Conservation (phyloP, 495 filamentous ascomycete genomes). For the Annulohypoxylon maeteangense region DNA sequence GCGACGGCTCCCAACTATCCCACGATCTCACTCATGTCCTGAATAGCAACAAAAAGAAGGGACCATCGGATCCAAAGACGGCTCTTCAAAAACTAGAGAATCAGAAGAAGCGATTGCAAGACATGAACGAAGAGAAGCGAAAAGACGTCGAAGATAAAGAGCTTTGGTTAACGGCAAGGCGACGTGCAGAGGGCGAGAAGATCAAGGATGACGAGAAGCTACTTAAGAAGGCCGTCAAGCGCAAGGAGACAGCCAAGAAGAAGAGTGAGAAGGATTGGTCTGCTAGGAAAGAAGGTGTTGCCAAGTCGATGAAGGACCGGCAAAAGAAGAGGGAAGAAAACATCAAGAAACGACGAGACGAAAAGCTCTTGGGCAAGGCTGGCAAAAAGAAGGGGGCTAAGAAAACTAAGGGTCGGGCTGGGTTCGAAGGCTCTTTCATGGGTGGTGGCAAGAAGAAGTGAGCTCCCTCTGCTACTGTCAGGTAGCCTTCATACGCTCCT, state of each 20-base stretch:
- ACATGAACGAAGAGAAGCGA: constrained; percentile 78
- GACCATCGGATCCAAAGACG: constrained; percentile 81
- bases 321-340: constrained; percentile 93
- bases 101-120: constrained; percentile 74
- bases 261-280: constrained; percentile 92
- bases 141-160: constrained; percentile 92
- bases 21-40: constrained; percentile 70
- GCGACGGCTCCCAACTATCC: constrained; percentile 81
- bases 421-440: constrained; percentile 94
- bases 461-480: constrained; percentile 15
- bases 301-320: constrained; percentile 77
- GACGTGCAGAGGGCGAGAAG: constrained; percentile 88
- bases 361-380: constrained; percentile 71
- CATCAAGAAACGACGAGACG: constrained; percentile 82
- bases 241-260: constrained; percentile 87
- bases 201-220: constrained; percentile 88
- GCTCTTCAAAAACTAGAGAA: constrained; percentile 75
- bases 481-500: neutral
- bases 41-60: constrained; percentile 68
- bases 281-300: constrained; percentile 79
- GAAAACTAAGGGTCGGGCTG: constrained; percentile 72
- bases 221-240: constrained; percentile 93
- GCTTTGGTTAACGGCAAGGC: constrained; percentile 88
- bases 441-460: constrained; percentile 54
- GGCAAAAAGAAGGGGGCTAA: constrained; percentile 66